Evolutionary conservation across 2,329 filamentous ascomycete genomes (phyloP), one percentile per base, ranked within the genome.

Genomic region (Penicillium crustosum): DNA sequence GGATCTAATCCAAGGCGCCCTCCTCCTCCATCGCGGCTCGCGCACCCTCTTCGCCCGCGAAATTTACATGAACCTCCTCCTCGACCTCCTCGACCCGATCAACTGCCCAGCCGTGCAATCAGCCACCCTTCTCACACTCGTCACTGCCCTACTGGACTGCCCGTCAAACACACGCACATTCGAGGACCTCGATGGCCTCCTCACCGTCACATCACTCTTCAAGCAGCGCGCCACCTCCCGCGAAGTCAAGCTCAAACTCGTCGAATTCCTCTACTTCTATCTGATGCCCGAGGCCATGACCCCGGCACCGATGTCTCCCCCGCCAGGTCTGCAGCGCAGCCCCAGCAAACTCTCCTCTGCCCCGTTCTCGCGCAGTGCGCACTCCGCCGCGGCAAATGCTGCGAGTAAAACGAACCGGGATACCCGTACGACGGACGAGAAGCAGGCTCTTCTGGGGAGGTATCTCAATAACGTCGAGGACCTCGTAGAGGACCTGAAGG

Each of bases 201-300:
- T 96, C 41, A 94, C 92, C 1, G 87, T 97, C 45, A 96, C 93
- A 2, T 93, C 90, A 10, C 83, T 97, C 49, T 97, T 97, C 84
- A 96, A 95, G 76, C 90, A 89, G 62, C 87, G 91, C 60, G 86
- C 87, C 64, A 97, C 93, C 4, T 87, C 87, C 25, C 87, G 91
- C 61, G 90, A 93, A 68, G 93, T 97, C 64, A 97, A 96, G 79
- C 85, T 96, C 71, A 94, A 96, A 75, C 86, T 96, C n/a, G 88
- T 97, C 66, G 94, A 97, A 75, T 97, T 97, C 72, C 79, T 99
- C 51, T 97, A 97, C 81, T 97, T 97, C 77, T 99, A 97, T 76
- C 87, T 99, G 66, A 96, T 97, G 89, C 93, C 93, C 50, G 94
- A 99, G 77, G 86, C 85, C 0, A 87, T 80, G 1, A 72, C 69